Percentiles rank a stretch among this genome's conserved stretches.
Evolutionary conservation across 352 stramenopile genomes (phyloP).

Genomic region (Hyphochytrium catenoides): DNA sequence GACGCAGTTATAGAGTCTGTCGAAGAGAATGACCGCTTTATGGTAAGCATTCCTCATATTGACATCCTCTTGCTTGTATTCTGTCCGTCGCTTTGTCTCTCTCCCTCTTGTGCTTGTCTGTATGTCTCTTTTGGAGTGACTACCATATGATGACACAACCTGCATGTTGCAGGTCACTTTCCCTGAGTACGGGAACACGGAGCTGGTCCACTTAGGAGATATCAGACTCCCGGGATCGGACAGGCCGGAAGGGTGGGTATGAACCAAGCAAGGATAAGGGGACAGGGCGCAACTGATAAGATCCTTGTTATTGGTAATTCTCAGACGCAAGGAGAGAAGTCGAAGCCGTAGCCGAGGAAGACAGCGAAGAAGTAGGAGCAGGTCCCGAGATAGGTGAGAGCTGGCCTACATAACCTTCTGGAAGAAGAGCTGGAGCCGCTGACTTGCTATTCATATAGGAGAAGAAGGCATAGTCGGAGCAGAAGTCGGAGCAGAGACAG

Average conservation of each 20-base stretch:
- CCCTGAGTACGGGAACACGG: conserved; percentile 86
- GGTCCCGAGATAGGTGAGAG: conserved; percentile 16
- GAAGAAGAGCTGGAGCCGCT: conserved; percentile 2
- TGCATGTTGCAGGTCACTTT: conserved; percentile 71
- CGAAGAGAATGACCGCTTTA: conserved; percentile 33
- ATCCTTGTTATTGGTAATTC: conserved; percentile 5
- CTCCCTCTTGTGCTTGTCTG: too few relatives aligned
- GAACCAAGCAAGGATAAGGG: conserved; percentile 1
- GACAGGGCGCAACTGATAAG: conserved; percentile 8
- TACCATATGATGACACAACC: too few relatives aligned
- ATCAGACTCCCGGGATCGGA: conserved; percentile 75
- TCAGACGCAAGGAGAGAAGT: conserved; percentile 11
- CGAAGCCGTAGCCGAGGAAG: conserved; percentile 3
- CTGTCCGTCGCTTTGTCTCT: too few relatives aligned
- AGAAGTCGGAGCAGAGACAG: conserved; percentile 6
- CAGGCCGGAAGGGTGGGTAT: neutral
- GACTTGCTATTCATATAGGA: neutral
- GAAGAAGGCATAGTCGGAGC: conserved; percentile 1
- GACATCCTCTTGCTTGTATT: too few relatives aligned
- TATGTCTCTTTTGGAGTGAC: too few relatives aligned
- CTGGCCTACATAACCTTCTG: conserved; percentile 2
- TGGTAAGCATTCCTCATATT: too few relatives aligned
- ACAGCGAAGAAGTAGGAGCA: conserved; percentile 14
- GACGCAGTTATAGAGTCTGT: conserved; percentile 83
- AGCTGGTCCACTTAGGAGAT: conserved; percentile 78